Evolutionary conservation across 805 yeast genomes (phyloP), one percentile per base, ranked within the genome.

Genomic region (Ogataea trehaloabstinens): DNA sequence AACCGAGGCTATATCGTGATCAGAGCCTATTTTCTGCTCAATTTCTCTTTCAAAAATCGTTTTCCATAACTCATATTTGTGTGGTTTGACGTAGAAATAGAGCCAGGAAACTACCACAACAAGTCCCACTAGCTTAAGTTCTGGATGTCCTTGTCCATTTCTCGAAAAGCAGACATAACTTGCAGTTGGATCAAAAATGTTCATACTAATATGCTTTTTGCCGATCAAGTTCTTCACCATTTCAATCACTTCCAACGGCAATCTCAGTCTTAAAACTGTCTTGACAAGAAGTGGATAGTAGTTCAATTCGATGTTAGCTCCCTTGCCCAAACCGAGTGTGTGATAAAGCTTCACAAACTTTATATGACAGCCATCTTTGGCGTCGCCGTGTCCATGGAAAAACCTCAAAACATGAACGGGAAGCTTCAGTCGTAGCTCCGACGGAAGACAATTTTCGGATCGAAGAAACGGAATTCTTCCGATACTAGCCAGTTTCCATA

Each of bases 211-310:
- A 1, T 48, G 36, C 2, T 37, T 17, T 28, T 28, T 5, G 30
- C 56, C 35, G 4, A 71, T 42, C 3, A 60, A 34, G 5, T 55
- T 56, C 17, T 53, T 49, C 8, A 67, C 63, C 20, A 69, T 56
- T 0, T 54, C 38, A 19, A 72, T 71, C 2, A 81, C 49, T 28
- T 73, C 74, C 3, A 80, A 67, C 1, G 89, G 76, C 5, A 80
- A 46, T 12, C 73, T 53, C 30, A 73, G 47, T 30, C 73, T 73
- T 3, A 67, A 56, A 3, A 71, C 58, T 1, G 68, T 41, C 40
- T 66, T 64, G 38, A 75, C 61, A 3, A 77, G 31, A 5, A 73
- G 47, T 3, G 76, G 73, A 16, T 56, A 58, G 43, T 61, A 63
- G 40, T 61, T 60, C n/a, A 63, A 34, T 16, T 40, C 36, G 2